Base-by-base conservation (phyloP, 805 yeast genomes). In the Nakazawaea ernobii region DNA sequence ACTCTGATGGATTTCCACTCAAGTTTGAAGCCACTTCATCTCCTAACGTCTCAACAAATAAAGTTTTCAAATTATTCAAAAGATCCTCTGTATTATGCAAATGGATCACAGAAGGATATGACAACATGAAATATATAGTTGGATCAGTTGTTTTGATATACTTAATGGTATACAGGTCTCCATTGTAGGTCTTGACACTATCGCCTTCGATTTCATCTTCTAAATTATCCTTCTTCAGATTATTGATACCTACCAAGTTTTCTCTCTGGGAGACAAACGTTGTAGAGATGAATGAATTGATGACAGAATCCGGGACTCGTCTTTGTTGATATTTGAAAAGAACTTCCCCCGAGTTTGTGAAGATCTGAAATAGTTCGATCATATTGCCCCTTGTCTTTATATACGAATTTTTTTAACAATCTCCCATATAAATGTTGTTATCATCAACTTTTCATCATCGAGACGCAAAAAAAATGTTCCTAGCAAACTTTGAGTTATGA, bases 351-450 rank as follows among this genome's bases (percentile, higher is more conserved):
- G 77, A 43, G 20, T 17, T 71, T 4, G 74, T 66, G 59, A 79
- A 78, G 1, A 80, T 67, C 8, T 71, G 55, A 47, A 77, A 67
- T 52, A 70, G 77, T 52, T 75, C 80, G 39, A 75, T 66, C 79
- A 73, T 69, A 35, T 6, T 24, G 24, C 24, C 24, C 24, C 24
- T 20, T 20, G 24, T 20, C 24, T 20, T 20, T 3, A 20, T 20
- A n/a, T n/a, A n/a, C n/a, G n/a, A n/a, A n/a, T n/a, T n/a, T n/a
- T n/a, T n/a, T n/a, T n/a, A 20, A 20, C 24, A 20, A 20, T 20
- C 24, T 20, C 24, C 24, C 24, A 20, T 20, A 3, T 20, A n/a
- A n/a, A 20, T 20, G 5, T 3, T 20, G 24, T 20, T 20, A 20
- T 20, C 24, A 20, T 20, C 24, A 20, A 20, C 24, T 20, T 20